Percentiles rank a stretch among this genome's conserved stretches.
phyloP scores from a whole-genome alignment of 2,329 filamentous ascomycete genomes.

The Fusarium begoniae region DNA sequence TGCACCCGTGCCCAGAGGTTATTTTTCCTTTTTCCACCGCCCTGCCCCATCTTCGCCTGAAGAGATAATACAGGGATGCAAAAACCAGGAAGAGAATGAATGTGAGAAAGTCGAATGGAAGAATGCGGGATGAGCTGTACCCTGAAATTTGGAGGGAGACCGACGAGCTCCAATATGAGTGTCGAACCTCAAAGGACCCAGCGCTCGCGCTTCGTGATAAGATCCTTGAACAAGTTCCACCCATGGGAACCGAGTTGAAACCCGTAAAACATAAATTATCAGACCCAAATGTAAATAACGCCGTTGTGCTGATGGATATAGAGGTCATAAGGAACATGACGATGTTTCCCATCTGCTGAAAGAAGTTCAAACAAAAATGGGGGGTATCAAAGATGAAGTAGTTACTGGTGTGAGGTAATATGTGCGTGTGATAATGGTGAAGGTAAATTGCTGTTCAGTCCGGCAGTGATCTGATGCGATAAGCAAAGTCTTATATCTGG shows the following conservation, averaged over 20 bases:
- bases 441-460: constrained; percentile 18
- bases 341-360: constrained; percentile 41
- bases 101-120: background rate
- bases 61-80: constrained; percentile 7
- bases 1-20: constrained; percentile 16
- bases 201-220: constrained; percentile 21
- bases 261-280: constrained; percentile 38
- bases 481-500: constrained; percentile 32
- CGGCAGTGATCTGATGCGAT: background rate
- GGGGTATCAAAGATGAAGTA: constrained; percentile 52
- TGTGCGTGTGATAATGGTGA: constrained; percentile 39
- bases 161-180: background rate
- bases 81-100: constrained; percentile 10
- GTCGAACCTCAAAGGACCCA: constrained; percentile 8
- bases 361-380: constrained; percentile 39
- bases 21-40: constrained; percentile 19
- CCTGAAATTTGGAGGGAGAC: constrained; percentile 23
- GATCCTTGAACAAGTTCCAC: constrained; percentile 17
- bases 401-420: constrained; percentile 43
- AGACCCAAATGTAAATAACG: constrained; percentile 41
- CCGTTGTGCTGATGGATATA: constrained; percentile 45
- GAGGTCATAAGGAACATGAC: constrained; percentile 44
- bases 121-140: constrained; percentile 18
- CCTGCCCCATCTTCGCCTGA: constrained; percentile 21
- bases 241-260: constrained; percentile 27